Evolutionary conservation across 148 eudicot genomes (phyloP), one percentile per base, ranked within the genome.

Genomic region (Heliosperma pusillum): DNA sequence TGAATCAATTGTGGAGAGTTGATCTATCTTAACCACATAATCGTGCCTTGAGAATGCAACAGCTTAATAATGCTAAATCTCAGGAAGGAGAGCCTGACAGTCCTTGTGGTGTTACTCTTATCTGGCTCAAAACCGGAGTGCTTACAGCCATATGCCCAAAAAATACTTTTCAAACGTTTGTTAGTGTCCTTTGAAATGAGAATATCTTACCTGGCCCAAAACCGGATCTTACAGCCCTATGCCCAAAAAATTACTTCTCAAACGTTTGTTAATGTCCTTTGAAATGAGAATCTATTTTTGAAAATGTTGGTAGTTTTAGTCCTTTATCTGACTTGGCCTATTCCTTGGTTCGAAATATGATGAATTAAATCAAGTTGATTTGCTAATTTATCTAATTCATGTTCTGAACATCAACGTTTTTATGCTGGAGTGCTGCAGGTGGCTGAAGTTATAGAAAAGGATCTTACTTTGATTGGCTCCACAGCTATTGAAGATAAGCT

Each of bases 401-500:
- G 16, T 26, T 20, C 36, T 72, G 19, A 22, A 40, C 64, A 24
- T 71, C 66, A 66, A 24, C 36, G n/a, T 47, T 67, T 36, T 71
- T 40, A 69, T 19, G 30, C 45, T 59, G 77, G 82, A 55, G 59
- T 63, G 80, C 27, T 81, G 81, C 90, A 95, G 98, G 96, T 95
- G 40, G 93, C 91, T 19, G 98, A 95, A 82, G 87, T 89, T 53
- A 92, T 95, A 79, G 98, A 95, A 73, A 92, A 88, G 84, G 93
- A 95, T 71, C 92, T 95, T 74, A 83, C 85, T 74, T 79, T 92
- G 82, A 90, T 95, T 82, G 98, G 98, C 71, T 83, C 87, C 80
- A 92, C 98, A 56, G 98, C 98, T 71, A 95, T 95, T 71, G 98
- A 95, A 88, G 98, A 95, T 81, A 95, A 92, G 84, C 98, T 95